phyloP scores from a whole-genome alignment of 345 rosid species.

The Eucalyptus albens region DNA sequence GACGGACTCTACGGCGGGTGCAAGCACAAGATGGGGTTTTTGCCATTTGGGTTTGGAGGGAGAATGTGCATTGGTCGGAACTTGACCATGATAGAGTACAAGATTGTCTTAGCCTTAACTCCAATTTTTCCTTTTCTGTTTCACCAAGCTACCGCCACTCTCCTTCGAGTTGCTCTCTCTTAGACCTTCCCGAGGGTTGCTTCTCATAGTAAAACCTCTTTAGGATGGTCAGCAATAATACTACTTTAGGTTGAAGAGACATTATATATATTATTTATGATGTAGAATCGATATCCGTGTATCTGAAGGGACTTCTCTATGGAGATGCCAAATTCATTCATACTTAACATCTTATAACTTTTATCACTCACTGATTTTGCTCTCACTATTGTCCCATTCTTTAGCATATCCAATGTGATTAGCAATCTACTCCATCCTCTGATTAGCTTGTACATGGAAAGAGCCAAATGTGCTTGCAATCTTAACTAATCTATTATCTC shows the following conservation, averaged over 20 bases:
- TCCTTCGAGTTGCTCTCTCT: neutral
- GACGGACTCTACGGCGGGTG: neutral
- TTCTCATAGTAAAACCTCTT: neutral
- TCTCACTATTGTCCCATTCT: neutral
- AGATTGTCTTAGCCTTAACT: neutral
- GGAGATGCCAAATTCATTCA: neutral
- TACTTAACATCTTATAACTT: neutral
- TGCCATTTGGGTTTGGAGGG: conserved; percentile 6
- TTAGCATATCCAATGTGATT: neutral
- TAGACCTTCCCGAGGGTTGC: neutral
- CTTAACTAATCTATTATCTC: neutral
- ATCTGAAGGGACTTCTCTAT: neutral
- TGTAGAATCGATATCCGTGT: neutral
- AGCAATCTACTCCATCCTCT: neutral
- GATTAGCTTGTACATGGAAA: neutral
- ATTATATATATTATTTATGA: neutral
- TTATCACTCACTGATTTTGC: neutral
- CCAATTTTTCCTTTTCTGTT: neutral
- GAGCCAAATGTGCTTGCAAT: neutral
- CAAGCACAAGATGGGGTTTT: conserved; percentile 1
- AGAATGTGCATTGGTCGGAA: conserved; percentile 2
- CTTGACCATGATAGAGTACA: neutral
- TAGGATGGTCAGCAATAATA: neutral
- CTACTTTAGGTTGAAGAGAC: neutral
- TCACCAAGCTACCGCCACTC: neutral